phyloP scores from a whole-genome alignment of 345 rosid genomes.

The Kernera saxatilis region DNA sequence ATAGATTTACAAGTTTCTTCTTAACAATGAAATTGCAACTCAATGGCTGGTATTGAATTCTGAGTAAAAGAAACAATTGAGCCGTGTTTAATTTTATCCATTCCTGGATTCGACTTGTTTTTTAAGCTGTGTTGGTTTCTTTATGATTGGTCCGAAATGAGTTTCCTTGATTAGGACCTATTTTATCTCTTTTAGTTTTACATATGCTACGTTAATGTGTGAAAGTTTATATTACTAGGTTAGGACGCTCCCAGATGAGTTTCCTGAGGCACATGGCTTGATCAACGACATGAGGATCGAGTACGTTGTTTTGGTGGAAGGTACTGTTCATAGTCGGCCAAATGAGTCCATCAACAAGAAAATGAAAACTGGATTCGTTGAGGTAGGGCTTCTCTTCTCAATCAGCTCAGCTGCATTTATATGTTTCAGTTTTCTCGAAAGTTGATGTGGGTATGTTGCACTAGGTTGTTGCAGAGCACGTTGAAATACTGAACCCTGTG shows the following conservation, averaged over 20 bases:
- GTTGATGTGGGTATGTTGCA: slow-evolving; percentile 13
- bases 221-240: slow-evolving; percentile 36
- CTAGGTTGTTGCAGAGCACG: slow-evolving; percentile 82
- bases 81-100: background rate
- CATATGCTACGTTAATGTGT: background rate
- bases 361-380: slow-evolving; percentile 76
- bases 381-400: slow-evolving; percentile 41
- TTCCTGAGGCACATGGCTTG: slow-evolving; percentile 72
- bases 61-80: background rate
- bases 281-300: slow-evolving; percentile 73
- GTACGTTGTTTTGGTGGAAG: slow-evolving; percentile 76
- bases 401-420: background rate
- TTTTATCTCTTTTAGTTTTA: background rate
- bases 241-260: slow-evolving; percentile 72
- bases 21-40: background rate
- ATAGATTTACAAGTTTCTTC: background rate
- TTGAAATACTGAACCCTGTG: slow-evolving; percentile 76
- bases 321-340: slow-evolving; percentile 69
- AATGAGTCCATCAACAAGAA: slow-evolving; percentile 71
- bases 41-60: background rate
- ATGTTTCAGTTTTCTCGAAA: background rate
- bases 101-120: background rate
- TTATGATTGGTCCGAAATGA: background rate
- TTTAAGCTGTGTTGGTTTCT: background rate
- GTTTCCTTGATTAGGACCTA: background rate